A percentile compares a stretch with the other conserved stretches of the same genome.
phyloP scores from a whole-genome alignment of 441 rosid species.

The Erysimum pusillum region DNA sequence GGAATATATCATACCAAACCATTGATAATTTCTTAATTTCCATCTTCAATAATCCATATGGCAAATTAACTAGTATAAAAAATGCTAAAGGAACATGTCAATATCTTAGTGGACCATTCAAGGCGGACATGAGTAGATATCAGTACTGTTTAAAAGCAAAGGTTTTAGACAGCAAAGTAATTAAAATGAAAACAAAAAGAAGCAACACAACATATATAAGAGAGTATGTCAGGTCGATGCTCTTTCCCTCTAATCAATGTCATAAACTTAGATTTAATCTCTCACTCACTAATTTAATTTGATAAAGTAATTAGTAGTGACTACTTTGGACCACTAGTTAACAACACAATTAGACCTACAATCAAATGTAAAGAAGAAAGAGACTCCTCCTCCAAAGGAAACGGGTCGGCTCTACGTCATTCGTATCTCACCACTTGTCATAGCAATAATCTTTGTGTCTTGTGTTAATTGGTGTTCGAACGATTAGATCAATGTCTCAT shows the following conservation, averaged over 20 bases:
- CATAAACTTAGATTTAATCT: not conserved
- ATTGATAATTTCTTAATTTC: too few relatives aligned
- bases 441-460: not conserved
- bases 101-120: slow-evolving; percentile 22
- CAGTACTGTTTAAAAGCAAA: slow-evolving; percentile 13
- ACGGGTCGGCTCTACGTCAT: slow-evolving; percentile 30
- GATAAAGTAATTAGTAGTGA: slow-evolving; percentile 25
- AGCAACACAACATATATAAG: slow-evolving; percentile 8
- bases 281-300: not conserved
- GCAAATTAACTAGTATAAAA: not conserved
- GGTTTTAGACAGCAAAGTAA: not conserved
- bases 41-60: not conserved
- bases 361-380: slow-evolving; percentile 13
- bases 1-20: too few relatives aligned
- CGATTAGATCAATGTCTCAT: not conserved
- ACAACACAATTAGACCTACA: slow-evolving; percentile 16
- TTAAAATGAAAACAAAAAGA: slow-evolving; percentile 6
- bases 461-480: not conserved
- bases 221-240: not conserved
- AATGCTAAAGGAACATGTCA: not conserved
- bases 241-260: slow-evolving; percentile 27
- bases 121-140: slow-evolving; percentile 23
- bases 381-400: not conserved
- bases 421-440: slow-evolving; percentile 1
- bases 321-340: slow-evolving; percentile 31